phyloP scores from a whole-genome alignment of 2,329 filamentous ascomycete genomes.

The Hypoxylon sp. region DNA sequence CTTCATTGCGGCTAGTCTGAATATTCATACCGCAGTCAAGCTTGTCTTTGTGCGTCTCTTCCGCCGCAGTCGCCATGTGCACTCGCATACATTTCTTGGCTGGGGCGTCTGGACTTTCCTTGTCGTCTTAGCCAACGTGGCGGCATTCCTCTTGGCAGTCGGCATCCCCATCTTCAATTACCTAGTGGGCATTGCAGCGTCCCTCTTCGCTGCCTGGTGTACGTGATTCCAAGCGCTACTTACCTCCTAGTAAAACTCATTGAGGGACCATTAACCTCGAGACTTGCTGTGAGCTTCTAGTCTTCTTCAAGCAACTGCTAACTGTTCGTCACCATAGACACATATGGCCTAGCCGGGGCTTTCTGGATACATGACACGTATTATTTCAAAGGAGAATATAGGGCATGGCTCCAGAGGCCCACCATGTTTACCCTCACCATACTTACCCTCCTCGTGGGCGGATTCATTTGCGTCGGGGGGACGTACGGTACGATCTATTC shows the following conservation, averaged over 20 bases:
- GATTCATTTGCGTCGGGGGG: constrained; percentile 65
- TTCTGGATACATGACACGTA: constrained; percentile 68
- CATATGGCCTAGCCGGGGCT: constrained; percentile 66
- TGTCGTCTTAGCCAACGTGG: constrained; percentile 62
- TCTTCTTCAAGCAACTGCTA: background rate
- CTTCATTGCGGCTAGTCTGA: constrained; percentile 65
- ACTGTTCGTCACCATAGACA: constrained; percentile 50
- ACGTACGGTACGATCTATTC: constrained; percentile 64
- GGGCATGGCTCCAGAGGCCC: constrained; percentile 58
- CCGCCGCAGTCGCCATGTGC: constrained; percentile 61
- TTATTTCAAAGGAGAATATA: constrained; percentile 58
- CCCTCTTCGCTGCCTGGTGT: constrained; percentile 67
- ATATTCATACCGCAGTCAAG: constrained; percentile 67
- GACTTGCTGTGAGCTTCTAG: background rate
- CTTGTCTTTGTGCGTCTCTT: constrained; percentile 67
- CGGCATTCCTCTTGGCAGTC: constrained; percentile 61
- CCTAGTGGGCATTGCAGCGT: constrained; percentile 65
- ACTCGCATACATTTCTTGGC: constrained; percentile 62
- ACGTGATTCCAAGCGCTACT: constrained; percentile 3
- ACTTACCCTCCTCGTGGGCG: constrained; percentile 62
- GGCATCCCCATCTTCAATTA: constrained; percentile 70
- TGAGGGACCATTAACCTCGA: too few species aligned
- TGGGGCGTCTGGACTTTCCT: constrained; percentile 65
- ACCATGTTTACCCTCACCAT: constrained; percentile 58
- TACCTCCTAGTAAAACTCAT: background rate